Base-by-base conservation (phyloP, 1,139 yeast species). In the Hyphopichia khmerensis region DNA sequence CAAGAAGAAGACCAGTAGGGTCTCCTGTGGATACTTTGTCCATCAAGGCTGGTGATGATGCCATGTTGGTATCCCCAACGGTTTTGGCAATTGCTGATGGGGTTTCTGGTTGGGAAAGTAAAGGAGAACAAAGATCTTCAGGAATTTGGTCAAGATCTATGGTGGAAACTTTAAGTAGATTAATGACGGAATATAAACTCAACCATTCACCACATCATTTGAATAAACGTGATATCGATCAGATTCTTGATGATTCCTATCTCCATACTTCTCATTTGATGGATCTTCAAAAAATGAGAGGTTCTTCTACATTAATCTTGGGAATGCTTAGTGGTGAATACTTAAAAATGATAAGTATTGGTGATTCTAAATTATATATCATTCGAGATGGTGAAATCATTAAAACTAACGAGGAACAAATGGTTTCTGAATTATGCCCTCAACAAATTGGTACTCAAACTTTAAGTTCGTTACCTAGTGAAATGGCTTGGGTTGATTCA, bases 31-130 rank as follows among this genome's bases (percentile, higher is more conserved):
- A 77, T 48, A 78, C 84, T 0, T 57, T 78, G 6, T 73, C 80
- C 10, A 68, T 79, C 36, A 74, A 74, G 48, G 79, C 79, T 10
- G 84, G 84, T 1, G 85, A 80, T 48, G 85, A 80, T 53, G 82
- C 84, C n/a, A 76, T 79, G 78, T 61, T 80, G 38, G 77, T 77
- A 3, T 75, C 82, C 3, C 80, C 82, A 1, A 69, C 78, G 7
- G 71, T 79, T 24, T 52, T 80, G 41, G 84, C 80, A 1, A 71
- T 80, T 8, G 84, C 85, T 2, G 85, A 80, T 54, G 85, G 85
- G 0, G 82, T 80, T 8, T 72, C 80, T 24, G 83, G 83, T 2
- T 80, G 84, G 84, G 78, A 76, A 62, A 59, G 72, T 50, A 58
- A 72, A 48, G 59, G 72, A 13, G 63, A 62, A 51, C 65, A 76